Evolutionary conservation across 169 alveolate genomes (phyloP), one percentile per base, ranked within the genome.

Genomic region (Cryptosporidium meleagridis): DNA sequence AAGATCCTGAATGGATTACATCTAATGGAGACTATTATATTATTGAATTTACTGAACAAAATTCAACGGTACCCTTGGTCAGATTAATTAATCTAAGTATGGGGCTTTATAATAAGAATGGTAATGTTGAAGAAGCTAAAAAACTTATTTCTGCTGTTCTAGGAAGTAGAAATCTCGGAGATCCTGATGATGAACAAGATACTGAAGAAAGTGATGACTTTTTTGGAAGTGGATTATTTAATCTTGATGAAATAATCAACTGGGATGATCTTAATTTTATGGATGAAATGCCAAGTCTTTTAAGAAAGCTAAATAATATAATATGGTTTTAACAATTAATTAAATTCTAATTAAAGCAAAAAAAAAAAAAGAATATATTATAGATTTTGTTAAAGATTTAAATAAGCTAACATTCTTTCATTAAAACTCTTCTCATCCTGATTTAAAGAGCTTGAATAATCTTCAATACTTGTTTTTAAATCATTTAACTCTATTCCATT

Each of bases 21-120:
- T 62, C 55, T 16, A 65, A 80, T 62, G 89, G 89, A 9, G 89
- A 80, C 41, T 80, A 80, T 48, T 65, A 80, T 62, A 62, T 80
- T 23, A 80, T 80, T 41, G 89, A 80, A 65, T 80, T 80, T 62
- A 29, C 68, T 0, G 75, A 65, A 14, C 67, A 39, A 29, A 80
- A 80, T 62, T 61, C 89, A 1, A 45, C 89, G 12, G 75, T 48
- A 9, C 89, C 89, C 8, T 16, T 80, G 18, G 80, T 80, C 23
- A 59, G 75, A 41, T 80, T 80, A 48, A 65, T 80, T 62, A 80
- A 65, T 48, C 45, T 80, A 80, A 80, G 89, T 59, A 65, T 80
- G 44, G 89, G 80, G 44, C 62, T 80, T 16, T 80, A 80, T 9
- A 80, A 80, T 80, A 80, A 59, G 45, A 80, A 80, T 41, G 68